Conservation (phyloP, 1,139 yeast genomes). For the Geotrichum europaeum region DNA sequence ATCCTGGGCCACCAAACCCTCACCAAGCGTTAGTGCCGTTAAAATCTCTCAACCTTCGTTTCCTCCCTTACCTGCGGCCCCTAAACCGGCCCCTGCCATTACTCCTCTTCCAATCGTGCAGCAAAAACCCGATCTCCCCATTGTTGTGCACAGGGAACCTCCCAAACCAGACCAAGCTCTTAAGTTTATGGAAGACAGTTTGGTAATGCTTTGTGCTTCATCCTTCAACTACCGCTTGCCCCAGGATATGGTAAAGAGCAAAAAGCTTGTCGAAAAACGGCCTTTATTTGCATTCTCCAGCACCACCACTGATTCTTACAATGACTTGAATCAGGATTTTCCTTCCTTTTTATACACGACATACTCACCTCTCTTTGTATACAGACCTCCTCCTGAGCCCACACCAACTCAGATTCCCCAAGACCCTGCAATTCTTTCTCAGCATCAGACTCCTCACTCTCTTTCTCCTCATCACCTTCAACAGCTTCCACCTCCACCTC, state of each 20-base stretch:
- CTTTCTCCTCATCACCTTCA: background rate
- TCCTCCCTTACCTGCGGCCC: conserved; percentile 28
- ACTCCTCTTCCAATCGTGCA: conserved; percentile 13
- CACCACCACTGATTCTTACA: background rate
- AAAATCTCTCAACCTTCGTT: conserved; percentile 24
- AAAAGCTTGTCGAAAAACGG: background rate
- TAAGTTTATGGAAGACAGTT: conserved; percentile 32
- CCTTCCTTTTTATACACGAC: conserved; percentile 4
- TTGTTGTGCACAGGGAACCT: conserved; percentile 24
- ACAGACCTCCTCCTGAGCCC: background rate
- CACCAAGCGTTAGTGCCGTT: conserved; percentile 21
- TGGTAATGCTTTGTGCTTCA: conserved; percentile 29
- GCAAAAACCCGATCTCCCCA: conserved; percentile 24
- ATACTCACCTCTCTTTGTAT: background rate
- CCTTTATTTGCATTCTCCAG: conserved; percentile 6
- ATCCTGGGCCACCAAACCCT: conserved; percentile 37
- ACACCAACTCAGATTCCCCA: background rate
- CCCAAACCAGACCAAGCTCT: conserved; percentile 30
- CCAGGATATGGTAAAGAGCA: background rate
- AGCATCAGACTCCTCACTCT: background rate
- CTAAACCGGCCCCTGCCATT: conserved; percentile 19
- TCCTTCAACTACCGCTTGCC: conserved; percentile 11
- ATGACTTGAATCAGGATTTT: background rate
- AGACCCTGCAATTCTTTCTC: background rate
- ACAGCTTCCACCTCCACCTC: background rate